phyloP scores from a whole-genome alignment of 495 filamentous ascomycete genomes.

The Hypoxylon perforatum region DNA sequence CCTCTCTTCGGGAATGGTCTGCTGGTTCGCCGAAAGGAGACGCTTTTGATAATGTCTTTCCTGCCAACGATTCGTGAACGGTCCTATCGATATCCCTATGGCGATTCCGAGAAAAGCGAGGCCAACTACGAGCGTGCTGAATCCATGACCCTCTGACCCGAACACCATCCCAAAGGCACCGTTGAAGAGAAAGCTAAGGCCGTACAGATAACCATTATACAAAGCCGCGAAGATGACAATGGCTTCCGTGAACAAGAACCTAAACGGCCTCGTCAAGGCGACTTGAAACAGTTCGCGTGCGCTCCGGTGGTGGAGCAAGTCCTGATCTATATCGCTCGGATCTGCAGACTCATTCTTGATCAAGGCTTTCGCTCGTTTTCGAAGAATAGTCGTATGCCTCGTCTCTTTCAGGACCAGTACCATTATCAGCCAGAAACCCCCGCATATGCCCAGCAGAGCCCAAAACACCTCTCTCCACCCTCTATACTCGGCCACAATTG shows the following conservation, averaged over 20 bases:
- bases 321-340: not conserved
- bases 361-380: not conserved
- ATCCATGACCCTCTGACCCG: not conserved
- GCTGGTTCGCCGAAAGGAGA: not conserved
- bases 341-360: not conserved
- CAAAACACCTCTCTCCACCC: slow-evolving; percentile 1
- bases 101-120: not conserved
- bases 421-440: not conserved
- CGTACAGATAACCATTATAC: not conserved
- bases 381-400: slow-evolving; percentile 1
- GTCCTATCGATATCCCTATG: not conserved
- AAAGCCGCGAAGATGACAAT: not conserved
- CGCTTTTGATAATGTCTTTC: slow-evolving; percentile 2
- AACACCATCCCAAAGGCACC: not conserved
- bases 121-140: not conserved
- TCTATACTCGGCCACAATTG: not conserved
- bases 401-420: slow-evolving; percentile 2
- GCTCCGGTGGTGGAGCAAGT: not conserved
- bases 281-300: not conserved
- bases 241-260: not conserved
- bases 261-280: not conserved
- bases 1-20: not conserved
- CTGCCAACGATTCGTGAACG: slow-evolving; percentile 1
- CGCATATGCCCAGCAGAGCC: not conserved
- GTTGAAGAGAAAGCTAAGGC: slow-evolving; percentile 2